Percentiles rank a stretch among this genome's conserved stretches.
Conservation (phyloP, 1,284 basidiomycete genomes). For the Sanguinoderma infundibulare region DNA sequence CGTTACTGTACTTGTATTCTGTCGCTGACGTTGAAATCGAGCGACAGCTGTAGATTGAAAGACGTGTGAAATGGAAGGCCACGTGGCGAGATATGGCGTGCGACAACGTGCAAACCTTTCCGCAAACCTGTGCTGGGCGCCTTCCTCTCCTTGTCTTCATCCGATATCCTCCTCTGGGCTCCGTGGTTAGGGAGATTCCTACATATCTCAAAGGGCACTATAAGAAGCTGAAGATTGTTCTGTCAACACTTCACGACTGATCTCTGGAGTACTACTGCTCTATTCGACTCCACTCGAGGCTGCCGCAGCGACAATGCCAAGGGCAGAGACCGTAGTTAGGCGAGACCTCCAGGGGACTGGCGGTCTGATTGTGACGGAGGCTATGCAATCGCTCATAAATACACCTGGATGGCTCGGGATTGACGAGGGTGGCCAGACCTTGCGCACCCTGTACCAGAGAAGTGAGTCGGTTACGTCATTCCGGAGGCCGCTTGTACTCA, state of each 20-base stretch:
- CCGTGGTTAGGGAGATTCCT: background rate
- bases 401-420: conserved; percentile 41
- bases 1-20: too few species aligned
- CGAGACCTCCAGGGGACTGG: background rate
- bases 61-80: too few species aligned
- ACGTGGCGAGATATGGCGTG: too few species aligned
- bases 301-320: background rate
- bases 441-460: conserved; percentile 43
- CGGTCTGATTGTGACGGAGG: conserved; percentile 41
- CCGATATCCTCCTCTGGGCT: background rate
- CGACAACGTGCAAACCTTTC: background rate
- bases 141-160: background rate
- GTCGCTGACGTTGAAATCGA: too few species aligned
- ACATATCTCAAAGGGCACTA: background rate
- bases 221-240: background rate
- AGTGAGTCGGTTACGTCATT: conserved; percentile 26
- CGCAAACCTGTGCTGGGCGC: background rate
- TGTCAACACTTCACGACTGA: background rate
- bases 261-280: too few species aligned
- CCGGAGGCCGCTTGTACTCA: background rate
- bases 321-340: background rate
- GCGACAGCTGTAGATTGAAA: too few species aligned
- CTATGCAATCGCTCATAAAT: conserved; percentile 43
- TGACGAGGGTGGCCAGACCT: conserved; percentile 37
- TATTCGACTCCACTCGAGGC: background rate